Base-by-base conservation (phyloP, 2,329 filamentous ascomycete species). In the Fusarium coicis region DNA sequence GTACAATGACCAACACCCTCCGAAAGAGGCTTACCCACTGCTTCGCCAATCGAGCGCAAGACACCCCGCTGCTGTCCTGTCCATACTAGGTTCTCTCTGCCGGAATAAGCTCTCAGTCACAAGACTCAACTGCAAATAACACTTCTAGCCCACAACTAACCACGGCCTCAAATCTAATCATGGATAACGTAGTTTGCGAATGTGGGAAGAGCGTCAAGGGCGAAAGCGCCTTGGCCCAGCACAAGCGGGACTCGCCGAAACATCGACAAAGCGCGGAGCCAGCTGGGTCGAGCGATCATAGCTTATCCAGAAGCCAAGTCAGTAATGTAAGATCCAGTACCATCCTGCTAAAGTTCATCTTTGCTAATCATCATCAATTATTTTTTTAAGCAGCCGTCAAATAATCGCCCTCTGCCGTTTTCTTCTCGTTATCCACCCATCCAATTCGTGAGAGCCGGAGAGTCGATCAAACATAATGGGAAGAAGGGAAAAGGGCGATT, bases 301-400 rank as follows among this genome's bases (percentile, higher is more conserved):
- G 4, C 23, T 28, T 46, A 28, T 46, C 43, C 43, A 19, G 8
- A 19, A 8, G 23, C 18, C 18, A 0, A 5, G 23, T 14, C 9
- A 46, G 11, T 7, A 4, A 28, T 46, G 43, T 46, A 28, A 19
- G 0, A 10, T 28, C 11, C 2, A 44, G 11, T 19, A 19, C 43
- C 23, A 26, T 19, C 4, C 43, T 14, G 4, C 23, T 14, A 26
- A 1, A 3, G 4, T 12, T 10, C 11, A 26, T 44, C 8, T 3
- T 46, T 26, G 5, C 43, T 26, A 26, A 46, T 14, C 23, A 43
- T 26, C 5, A 26, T 46, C 43, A 28, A 28, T 10, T 8, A 26
- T 46, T n/a, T n/a, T n/a, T n/a, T n/a, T n/a, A 8, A 19, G 8
- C 23, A 46, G 43, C 11, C 43, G 18, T 46, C 43, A 11, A 46